Evolutionary conservation across 805 yeast genomes (phyloP).

Genomic region (Teunomyces aglyptinius): DNA sequence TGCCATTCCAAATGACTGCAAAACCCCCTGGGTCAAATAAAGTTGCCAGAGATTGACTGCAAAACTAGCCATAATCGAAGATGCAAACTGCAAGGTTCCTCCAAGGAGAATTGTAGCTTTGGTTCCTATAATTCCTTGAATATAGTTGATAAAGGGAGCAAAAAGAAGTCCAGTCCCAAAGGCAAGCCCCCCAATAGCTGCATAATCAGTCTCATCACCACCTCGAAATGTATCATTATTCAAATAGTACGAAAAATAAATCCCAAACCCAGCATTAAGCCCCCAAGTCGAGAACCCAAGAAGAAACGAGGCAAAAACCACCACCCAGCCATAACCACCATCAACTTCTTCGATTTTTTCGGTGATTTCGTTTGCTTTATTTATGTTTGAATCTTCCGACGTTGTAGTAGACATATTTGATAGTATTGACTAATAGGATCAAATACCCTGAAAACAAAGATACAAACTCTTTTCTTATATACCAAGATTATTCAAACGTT

Average conservation of each 20-base stretch:
- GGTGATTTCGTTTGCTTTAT: background rate
- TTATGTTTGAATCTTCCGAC: background rate
- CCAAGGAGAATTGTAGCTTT: slow-evolving; percentile 48
- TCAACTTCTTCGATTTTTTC: slow-evolving; percentile 30
- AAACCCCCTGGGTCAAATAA: slow-evolving; percentile 64
- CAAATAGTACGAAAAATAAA: slow-evolving; percentile 58
- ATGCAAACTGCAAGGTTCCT: slow-evolving; percentile 48
- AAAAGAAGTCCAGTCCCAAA: slow-evolving; percentile 53
- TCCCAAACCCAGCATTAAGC: slow-evolving; percentile 63
- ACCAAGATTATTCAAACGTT: too few relatives aligned
- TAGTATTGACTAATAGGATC: too few relatives aligned
- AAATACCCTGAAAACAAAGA: background rate
- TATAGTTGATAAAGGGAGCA: slow-evolving; percentile 50
- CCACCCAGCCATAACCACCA: slow-evolving; percentile 70
- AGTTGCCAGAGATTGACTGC: slow-evolving; percentile 62
- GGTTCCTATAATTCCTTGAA: slow-evolving; percentile 45
- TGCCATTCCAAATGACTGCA: slow-evolving; percentile 59
- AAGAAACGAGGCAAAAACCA: slow-evolving; percentile 48
- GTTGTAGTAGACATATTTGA: background rate
- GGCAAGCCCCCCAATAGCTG: slow-evolving; percentile 66
- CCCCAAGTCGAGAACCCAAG: slow-evolving; percentile 72
- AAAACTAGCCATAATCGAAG: slow-evolving; percentile 59
- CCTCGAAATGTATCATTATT: slow-evolving; percentile 51
- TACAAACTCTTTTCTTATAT: too few relatives aligned
- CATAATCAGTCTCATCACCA: slow-evolving; percentile 57